Evolutionary conservation across 1,284 basidiomycete species (phyloP), one percentile per base, ranked within the genome.

Genomic region (Cystobasidium slooffiae): DNA sequence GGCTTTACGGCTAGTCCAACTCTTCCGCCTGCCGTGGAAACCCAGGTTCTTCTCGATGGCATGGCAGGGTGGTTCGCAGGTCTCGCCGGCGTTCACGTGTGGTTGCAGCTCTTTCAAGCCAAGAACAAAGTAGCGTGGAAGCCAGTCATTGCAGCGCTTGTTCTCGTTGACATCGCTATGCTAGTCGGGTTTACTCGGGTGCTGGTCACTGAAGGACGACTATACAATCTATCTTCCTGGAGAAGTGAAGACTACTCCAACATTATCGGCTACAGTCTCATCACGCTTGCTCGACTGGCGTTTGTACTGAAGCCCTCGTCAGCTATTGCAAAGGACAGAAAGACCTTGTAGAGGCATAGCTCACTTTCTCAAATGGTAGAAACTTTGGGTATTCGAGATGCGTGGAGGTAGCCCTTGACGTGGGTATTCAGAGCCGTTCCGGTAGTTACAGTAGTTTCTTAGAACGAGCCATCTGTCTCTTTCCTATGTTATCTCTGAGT

Each of bases 51-150:
- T 18, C 55, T 69, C 18, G 68, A 69, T 47, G 58, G 56, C 4
- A 59, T 61, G 58, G 68, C 68, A 51, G 68, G 68, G 9, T 69
- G 68, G 68, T 69, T 46, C 24, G 68, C 55, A 6, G 68, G 43
- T 24, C 55, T 69, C 16, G 68, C 68, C 6, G 43, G 41, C n/a
- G 7, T 69, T 10, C 68, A 69, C 37, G 43, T 69, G 22, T 69
- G 43, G 51, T 56, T 69, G 12, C 68, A 69, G 47, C 10, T 37
- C 43, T 49, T 16, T 41, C 51, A 52, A 41, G 18, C 43, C 6
- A 69, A 62, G 7, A 62, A 69, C 18, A 58, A 20, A 58, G 43
- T n/a, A 24, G 43, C 39, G 7, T 69, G 68, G 68, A 47, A 46
- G 31, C 56, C 47, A 16, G 31, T 61, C 22, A 61, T 69, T 16